These are phyloP conservation scores for Suhomyces bolitotheri DNA, from an alignment of 1,139 yeast species.

Conservation along the genomic window DNA sequence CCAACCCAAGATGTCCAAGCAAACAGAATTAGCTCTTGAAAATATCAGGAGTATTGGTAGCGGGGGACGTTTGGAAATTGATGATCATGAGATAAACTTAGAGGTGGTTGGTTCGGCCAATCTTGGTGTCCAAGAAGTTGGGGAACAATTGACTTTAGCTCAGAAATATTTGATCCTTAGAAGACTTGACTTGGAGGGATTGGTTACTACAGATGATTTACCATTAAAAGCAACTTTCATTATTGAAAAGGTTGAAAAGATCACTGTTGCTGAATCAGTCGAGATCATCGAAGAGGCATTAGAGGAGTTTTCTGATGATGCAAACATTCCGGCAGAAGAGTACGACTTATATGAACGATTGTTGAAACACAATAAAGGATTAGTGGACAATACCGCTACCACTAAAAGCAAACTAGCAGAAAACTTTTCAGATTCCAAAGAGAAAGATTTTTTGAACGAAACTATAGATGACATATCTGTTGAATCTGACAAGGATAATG, in stretches of 20 bases:
- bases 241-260: constrained; percentile 30
- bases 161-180: constrained; percentile 27
- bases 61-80: constrained; percentile 10
- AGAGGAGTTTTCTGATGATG: constrained; percentile 23
- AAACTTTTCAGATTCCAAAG: too few relatives aligned
- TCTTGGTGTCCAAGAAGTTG: constrained; percentile 28
- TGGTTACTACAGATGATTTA: constrained; percentile 26
- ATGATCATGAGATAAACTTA: constrained; percentile 13
- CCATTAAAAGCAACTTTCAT: constrained; percentile 31
- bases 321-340: constrained; percentile 21
- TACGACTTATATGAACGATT: constrained; percentile 14
- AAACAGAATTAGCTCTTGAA: constrained; percentile 2
- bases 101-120: constrained; percentile 21
- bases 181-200: constrained; percentile 28
- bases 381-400: constrained; percentile 3
- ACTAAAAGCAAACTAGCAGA: neutral
- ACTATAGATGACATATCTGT: constrained; percentile 10
- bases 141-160: constrained; percentile 21
- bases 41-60: constrained; percentile 10
- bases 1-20: constrained; percentile 3
- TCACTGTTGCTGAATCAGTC: constrained; percentile 25
- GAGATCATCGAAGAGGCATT: constrained; percentile 20
- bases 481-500: constrained; percentile 14
- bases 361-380: constrained; percentile 1
- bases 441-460: neutral